Evolutionary conservation across 768 basidiomycete species (phyloP).

Genomic region (Boletus eberwhitei): DNA sequence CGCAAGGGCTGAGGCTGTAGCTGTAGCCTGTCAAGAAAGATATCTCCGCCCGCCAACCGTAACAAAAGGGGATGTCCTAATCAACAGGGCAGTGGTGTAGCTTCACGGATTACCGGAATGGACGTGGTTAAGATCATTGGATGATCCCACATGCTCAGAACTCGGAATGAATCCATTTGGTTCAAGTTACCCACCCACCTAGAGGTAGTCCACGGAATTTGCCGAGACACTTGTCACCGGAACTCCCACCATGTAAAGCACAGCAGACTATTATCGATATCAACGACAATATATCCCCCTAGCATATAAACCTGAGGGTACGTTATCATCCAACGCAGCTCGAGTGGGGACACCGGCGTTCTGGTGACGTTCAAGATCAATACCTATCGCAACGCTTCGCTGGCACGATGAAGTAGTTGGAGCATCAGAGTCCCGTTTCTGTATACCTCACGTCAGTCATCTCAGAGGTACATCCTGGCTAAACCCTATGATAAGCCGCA

Average conservation of each 20-base stretch:
- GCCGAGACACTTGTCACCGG: neutral
- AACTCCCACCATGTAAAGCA: no score
- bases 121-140: conserved; percentile 4
- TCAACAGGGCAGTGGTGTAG: neutral
- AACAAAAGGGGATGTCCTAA: neutral
- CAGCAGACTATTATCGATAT: neutral
- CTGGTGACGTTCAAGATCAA: neutral
- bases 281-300: neutral
- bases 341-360: neutral
- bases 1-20: neutral
- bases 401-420: neutral
- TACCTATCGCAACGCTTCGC: neutral
- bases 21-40: conserved; percentile 4
- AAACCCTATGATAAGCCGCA: neutral
- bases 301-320: neutral
- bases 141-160: conserved; percentile 2
- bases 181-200: neutral
- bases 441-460: neutral
- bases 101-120: conserved; percentile 8
- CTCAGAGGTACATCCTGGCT: neutral
- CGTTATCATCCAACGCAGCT: neutral
- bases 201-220: conserved; percentile 10
- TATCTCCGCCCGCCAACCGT: neutral
- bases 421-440: neutral
- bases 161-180: neutral